These are phyloP conservation scores for Amanita thiersii DNA, from an alignment of 768 basidiomycete genomes.

Conservation along the genomic window DNA sequence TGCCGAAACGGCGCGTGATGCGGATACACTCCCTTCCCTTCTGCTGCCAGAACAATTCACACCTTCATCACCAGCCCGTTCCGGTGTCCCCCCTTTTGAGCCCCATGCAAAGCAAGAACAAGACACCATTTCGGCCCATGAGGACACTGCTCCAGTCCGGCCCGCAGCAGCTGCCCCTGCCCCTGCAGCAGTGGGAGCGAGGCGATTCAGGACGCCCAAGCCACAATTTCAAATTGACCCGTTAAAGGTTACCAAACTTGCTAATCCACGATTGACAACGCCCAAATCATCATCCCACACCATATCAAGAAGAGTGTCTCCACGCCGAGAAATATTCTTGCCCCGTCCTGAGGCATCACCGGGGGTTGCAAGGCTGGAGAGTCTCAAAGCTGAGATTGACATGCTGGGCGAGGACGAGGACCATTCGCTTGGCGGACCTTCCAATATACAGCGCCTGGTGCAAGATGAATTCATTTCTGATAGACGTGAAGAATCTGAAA, in stretches of 20 bases:
- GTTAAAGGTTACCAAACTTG: no score
- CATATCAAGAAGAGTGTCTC: conserved; percentile 5
- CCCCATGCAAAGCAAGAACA: no score
- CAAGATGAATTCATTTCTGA: conserved; percentile 3
- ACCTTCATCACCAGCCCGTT: conserved; percentile 7
- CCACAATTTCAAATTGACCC: conserved; percentile 1
- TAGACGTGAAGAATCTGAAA: conserved; percentile 4
- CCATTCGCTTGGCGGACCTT: conserved; percentile 11
- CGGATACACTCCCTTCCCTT: neutral
- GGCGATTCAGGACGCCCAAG: neutral
- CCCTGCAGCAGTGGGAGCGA: neutral
- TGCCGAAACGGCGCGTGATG: neutral
- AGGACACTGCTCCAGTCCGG: no score
- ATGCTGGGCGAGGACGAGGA: conserved; percentile 12
- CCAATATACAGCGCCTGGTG: conserved; percentile 8
- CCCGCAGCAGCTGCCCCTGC: no score
- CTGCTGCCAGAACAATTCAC: conserved; percentile 8
- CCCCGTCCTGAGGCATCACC: conserved; percentile 16
- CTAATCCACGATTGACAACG: conserved; percentile 9
- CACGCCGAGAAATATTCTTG: conserved; percentile 2
- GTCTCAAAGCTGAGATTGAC: conserved; percentile 20
- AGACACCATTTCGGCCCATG: no score
- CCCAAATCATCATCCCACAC: conserved; percentile 7
- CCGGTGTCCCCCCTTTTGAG: conserved; percentile 3
- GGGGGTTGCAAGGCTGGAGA: conserved; percentile 14